Evolutionary conservation across 164 flowering plant genomes (phyloP).

Genomic region (Tetrastigma voinierianum): DNA sequence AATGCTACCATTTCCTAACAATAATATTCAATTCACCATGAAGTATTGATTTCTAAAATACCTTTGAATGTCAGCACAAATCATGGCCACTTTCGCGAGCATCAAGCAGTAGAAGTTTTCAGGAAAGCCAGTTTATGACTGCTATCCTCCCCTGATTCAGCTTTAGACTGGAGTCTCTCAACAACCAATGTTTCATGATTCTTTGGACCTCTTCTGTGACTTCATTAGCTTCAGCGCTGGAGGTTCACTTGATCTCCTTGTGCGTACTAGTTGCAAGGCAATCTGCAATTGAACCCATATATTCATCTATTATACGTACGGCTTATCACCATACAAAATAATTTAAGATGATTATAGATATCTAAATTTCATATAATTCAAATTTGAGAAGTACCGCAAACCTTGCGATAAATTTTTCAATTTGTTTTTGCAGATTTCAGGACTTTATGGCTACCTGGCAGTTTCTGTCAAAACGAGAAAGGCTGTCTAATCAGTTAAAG

Average conservation of each 20-base stretch:
- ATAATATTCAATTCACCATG: background rate
- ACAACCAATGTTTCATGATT: slow-evolving; percentile 19
- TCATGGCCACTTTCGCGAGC: no score
- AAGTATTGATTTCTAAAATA: slow-evolving; percentile 13
- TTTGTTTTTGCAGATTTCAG: slow-evolving; percentile 97
- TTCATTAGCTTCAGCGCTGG: slow-evolving; percentile 22
- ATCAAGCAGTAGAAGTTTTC: slow-evolving; percentile 19
- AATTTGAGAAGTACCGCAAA: slow-evolving; percentile 18
- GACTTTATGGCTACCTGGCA: no score
- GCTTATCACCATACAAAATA: no score
- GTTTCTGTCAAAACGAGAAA: slow-evolving; percentile 82
- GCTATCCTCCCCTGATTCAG: slow-evolving; percentile 17
- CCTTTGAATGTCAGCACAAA: slow-evolving; percentile 41
- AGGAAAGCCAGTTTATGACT: slow-evolving; percentile 9
- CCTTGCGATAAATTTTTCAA: slow-evolving; percentile 99
- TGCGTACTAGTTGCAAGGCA: slow-evolving; percentile 82
- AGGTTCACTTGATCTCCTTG: slow-evolving; percentile 47
- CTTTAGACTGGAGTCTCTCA: slow-evolving; percentile 4
- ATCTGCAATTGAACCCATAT: no score
- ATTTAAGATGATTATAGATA: no score
- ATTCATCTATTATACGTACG: no score
- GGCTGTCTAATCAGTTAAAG: slow-evolving; percentile 91
- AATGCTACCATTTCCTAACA: background rate
- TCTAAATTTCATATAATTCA: no score
- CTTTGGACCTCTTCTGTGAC: slow-evolving; percentile 17